Evolutionary conservation across 148 eudicot species (phyloP).

Genomic region (Cornus florida): DNA sequence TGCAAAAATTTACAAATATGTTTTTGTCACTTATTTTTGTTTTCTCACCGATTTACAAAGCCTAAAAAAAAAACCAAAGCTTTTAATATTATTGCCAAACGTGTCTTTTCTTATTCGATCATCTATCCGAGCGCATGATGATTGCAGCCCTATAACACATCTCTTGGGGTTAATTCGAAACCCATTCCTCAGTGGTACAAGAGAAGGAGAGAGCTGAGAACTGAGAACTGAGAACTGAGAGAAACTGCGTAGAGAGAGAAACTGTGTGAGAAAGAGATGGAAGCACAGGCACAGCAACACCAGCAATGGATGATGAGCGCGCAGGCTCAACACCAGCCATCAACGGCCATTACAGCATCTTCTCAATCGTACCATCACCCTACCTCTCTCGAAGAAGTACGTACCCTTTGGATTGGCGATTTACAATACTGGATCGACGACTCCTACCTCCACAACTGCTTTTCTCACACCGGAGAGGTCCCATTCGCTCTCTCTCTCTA

Average conservation of each 20-base stretch:
- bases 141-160: too few species aligned
- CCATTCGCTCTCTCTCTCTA: not conserved
- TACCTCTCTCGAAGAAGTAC: conserved; percentile 84
- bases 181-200: too few species aligned
- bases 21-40: too few species aligned
- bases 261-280: not conserved
- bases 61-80: too few species aligned
- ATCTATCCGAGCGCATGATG: too few species aligned
- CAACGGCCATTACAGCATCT: not conserved
- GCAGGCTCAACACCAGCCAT: conserved; percentile 11
- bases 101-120: too few species aligned
- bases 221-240: not conserved
- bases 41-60: too few species aligned
- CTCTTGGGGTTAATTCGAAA: too few species aligned
- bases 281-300: conserved; percentile 19
- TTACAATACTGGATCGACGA: conserved; percentile 94
- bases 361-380: conserved; percentile 67
- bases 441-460: conserved; percentile 66
- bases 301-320: conserved; percentile 19
- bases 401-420: conserved; percentile 98
- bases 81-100: too few species aligned
- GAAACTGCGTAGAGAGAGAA: not conserved
- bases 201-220: not conserved
- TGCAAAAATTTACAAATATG: too few species aligned
- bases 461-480: conserved; percentile 74